Evolutionary conservation across 1,139 yeast species (phyloP), one percentile per base, ranked within the genome.

Genomic region (Candida anutae): DNA sequence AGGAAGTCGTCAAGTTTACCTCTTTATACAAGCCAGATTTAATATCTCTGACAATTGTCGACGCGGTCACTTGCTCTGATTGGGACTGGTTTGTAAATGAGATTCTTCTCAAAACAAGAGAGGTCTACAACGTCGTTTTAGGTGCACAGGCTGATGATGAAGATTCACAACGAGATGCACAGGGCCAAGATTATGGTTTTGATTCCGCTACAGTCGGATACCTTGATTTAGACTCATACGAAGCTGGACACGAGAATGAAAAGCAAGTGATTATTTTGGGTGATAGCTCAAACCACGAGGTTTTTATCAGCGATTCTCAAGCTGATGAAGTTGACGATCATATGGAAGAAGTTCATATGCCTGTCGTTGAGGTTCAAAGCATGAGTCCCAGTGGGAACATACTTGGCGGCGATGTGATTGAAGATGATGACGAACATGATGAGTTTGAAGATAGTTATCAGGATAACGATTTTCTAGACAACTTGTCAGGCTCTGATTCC

Each of bases 71-170:
- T 18, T 50, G 64, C 0, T 52, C 54, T 4, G 56, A 48, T 17
- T 66, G 73, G 73, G 62, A 53, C 21, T 61, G 69, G 69, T 65
- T 62, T 46, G 66, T 65, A 4, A 53, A 53, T 30, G 69, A 63
- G 10, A 49, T 61, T 5, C 45, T 66, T 22, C 47, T 63, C 30
- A 62, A 62, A 32, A 66, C 72, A 1, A 46, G 73, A 33, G 71
- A 65, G 34, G 53, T 64, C 16, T 66, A 66, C 32, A 66, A 65
- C 37, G 69, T 60, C 6, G 69, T 66, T 1, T 45, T 65, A 20
- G 73, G 73, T 1, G 59, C 65, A 3, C 64, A 59, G 22, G 51
- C 51, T 9, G 56, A 43, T 6, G 44, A 38, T 14, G 42, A 36
- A 6, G 31, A 31, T 6, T 34, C 29, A 5, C 40, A 39, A 6